These are phyloP conservation scores for Gynandropsis gynandra DNA, from an alignment of 345 rosid species.

Conservation along the genomic window DNA sequence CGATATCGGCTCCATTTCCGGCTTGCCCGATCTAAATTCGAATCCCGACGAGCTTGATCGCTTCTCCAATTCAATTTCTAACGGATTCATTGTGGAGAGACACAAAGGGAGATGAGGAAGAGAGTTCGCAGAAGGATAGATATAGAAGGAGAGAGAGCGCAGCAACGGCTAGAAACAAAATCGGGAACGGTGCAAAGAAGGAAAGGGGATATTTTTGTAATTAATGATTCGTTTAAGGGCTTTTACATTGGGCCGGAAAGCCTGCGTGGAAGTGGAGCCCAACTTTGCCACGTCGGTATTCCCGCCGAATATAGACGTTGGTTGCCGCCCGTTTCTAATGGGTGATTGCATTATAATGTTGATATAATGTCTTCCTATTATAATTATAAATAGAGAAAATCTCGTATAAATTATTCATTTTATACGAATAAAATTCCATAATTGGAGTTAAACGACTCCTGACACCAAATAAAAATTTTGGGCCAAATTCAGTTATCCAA, in stretches of 20 bases:
- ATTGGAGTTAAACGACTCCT: too few species aligned
- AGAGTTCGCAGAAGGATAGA: neutral
- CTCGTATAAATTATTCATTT: too few species aligned
- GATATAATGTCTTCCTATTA: too few species aligned
- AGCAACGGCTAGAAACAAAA: neutral
- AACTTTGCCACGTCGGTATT: slow-evolving; percentile 35
- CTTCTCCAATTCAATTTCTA: too few species aligned
- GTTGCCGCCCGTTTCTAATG: slow-evolving; percentile 44
- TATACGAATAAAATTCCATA: too few species aligned
- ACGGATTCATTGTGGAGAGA: slow-evolving; percentile 33
- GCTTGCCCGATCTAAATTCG: slow-evolving; percentile 31
- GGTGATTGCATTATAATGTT: too few species aligned
- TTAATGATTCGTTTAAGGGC: neutral
- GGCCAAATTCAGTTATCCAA: too few species aligned
- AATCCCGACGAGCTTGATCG: too few species aligned
- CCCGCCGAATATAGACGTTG: slow-evolving; percentile 43
- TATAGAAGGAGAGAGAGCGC: slow-evolving; percentile 7
- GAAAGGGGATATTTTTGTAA: too few species aligned
- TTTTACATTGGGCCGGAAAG: slow-evolving; percentile 33
- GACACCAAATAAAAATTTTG: too few species aligned
- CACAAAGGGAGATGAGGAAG: slow-evolving; percentile 3
- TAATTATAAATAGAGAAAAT: too few species aligned
- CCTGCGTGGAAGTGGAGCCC: slow-evolving; percentile 17
- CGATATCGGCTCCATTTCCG: slow-evolving; percentile 1
- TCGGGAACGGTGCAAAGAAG: neutral